phyloP scores from a whole-genome alignment of 78 protist genomes.

The Dictyostelium purpureum region DNA sequence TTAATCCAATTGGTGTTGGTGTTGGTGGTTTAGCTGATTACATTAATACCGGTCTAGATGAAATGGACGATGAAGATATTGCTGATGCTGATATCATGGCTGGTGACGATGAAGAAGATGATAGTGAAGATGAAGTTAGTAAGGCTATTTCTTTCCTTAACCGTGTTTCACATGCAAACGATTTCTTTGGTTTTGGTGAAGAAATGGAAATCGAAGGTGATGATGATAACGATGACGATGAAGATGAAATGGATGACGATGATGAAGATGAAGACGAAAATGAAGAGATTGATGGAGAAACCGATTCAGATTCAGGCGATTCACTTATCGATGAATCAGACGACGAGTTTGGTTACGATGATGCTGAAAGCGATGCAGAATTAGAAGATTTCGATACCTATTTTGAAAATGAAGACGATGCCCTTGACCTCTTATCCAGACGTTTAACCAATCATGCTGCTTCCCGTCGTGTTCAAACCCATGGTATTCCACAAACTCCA shows the following conservation, averaged over 20 bases:
- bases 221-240: slow-evolving; percentile 17
- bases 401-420: slow-evolving; percentile 14
- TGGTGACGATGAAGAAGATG: slow-evolving; percentile 66
- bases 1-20: neutral
- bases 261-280: neutral
- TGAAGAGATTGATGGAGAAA: neutral
- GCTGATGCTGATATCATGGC: slow-evolving; percentile 60
- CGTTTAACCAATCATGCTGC: neutral
- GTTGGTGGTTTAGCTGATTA: neutral
- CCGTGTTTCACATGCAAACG: neutral
- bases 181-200: neutral
- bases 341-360: neutral
- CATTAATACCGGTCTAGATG: neutral
- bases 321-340: neutral
- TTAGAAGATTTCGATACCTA: neutral
- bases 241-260: neutral
- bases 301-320: neutral
- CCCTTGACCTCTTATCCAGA: neutral
- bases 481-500: neutral
- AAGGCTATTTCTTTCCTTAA: slow-evolving; percentile 42
- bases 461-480: neutral
- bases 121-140: slow-evolving; percentile 48
- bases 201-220: slow-evolving; percentile 42
- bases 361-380: neutral
- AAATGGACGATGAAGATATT: slow-evolving; percentile 49